phyloP scores from a whole-genome alignment of 164 flowering plant genomes.

The Macadamia integrifolia region DNA sequence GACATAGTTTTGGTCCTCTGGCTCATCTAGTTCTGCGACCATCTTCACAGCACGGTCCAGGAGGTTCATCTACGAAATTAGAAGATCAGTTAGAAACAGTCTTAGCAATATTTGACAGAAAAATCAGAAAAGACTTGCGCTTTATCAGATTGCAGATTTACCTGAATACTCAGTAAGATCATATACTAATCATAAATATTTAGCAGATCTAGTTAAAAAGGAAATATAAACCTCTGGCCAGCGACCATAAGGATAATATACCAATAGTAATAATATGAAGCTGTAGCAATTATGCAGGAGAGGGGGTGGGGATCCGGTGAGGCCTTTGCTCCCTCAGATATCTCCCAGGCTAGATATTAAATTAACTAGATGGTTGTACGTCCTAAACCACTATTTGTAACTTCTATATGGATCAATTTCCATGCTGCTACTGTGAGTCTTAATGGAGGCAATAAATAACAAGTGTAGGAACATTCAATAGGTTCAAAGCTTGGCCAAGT shows the following conservation, averaged over 20 bases:
- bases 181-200: background rate
- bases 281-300: no score
- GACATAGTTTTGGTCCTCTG: constrained; percentile 80
- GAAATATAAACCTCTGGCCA: background rate
- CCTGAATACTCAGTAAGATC: background rate
- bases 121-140: background rate
- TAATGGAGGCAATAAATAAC: no score
- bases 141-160: background rate
- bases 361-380: background rate
- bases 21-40: constrained; percentile 98
- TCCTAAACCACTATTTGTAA: background rate
- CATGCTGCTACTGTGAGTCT: no score
- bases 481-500: no score
- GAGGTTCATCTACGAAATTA: constrained; percentile 76
- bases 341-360: background rate
- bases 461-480: no score
- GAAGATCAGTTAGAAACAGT: background rate
- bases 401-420: no score
- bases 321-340: background rate
- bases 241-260: no score
- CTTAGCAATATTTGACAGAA: background rate
- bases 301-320: no score
- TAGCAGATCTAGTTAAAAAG: background rate
- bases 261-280: no score
- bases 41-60: constrained; percentile 94